Evolutionary conservation across 2,329 filamentous ascomycete genomes (phyloP).

Genomic region (Fusarium guadeloupense): DNA sequence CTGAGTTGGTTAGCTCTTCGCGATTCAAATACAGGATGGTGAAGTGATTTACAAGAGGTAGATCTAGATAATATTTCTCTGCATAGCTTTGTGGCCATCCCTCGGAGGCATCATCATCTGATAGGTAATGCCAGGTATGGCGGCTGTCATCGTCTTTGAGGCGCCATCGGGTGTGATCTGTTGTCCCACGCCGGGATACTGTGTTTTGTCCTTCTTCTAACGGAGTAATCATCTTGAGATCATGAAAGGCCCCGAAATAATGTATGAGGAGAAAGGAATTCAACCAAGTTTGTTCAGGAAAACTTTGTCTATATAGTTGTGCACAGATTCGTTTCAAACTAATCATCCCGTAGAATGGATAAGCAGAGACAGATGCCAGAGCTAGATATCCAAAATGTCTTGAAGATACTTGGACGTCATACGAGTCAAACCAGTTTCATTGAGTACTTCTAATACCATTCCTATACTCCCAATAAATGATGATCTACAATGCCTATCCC

Average conservation of each 20-base stretch:
- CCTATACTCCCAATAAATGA: not conserved
- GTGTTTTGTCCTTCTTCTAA: not conserved
- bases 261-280: not conserved
- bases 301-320: not conserved
- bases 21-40: too few relatives aligned
- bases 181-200: not conserved
- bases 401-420: not conserved
- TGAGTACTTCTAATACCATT: not conserved
- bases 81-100: slow-evolving; percentile 86
- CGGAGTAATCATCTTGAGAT: not conserved
- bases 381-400: not conserved
- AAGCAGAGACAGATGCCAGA: not conserved
- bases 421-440: not conserved
- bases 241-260: not conserved
- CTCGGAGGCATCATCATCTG: slow-evolving; percentile 72
- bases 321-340: not conserved
- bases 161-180: slow-evolving; percentile 69
- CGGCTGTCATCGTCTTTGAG: slow-evolving; percentile 81
- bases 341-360: not conserved
- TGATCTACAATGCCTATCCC: not conserved
- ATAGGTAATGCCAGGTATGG: slow-evolving; percentile 93
- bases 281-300: not conserved
- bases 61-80: slow-evolving; percentile 84
- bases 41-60: slow-evolving; percentile 70
- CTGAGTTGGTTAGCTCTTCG: slow-evolving; percentile 56